Conservation (phyloP, 2,329 filamentous ascomycete genomes). For the Kalaharituber pfeilii region DNA sequence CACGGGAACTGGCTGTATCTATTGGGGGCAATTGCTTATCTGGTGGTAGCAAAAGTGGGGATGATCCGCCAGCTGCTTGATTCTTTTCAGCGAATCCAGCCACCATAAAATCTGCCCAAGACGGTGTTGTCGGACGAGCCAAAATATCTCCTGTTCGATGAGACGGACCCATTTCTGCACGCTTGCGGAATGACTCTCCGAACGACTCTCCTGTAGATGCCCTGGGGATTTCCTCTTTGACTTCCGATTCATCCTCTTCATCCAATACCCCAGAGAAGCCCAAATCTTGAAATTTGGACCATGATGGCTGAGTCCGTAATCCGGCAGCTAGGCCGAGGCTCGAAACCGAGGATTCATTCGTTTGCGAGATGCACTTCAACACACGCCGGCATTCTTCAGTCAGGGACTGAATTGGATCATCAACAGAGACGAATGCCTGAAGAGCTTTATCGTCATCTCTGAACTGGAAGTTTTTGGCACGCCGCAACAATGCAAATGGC, state of each 20-base stretch:
- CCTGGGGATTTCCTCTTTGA: slow-evolving; percentile 32
- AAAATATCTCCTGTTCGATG: slow-evolving; percentile 31
- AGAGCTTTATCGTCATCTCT: slow-evolving; percentile 73
- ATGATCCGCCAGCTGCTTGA: slow-evolving; percentile 42
- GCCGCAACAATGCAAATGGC: slow-evolving; percentile 73
- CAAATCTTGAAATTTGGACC: slow-evolving; percentile 92
- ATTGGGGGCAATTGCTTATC: slow-evolving; percentile 85
- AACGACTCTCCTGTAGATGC: background rate
- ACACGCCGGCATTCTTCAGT: slow-evolving; percentile 91
- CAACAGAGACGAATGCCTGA: slow-evolving; percentile 69
- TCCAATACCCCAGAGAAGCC: slow-evolving; percentile 67
- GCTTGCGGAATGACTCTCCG: background rate
- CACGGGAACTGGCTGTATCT: slow-evolving; percentile 44
- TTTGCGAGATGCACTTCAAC: slow-evolving; percentile 67
- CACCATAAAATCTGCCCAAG: slow-evolving; percentile 94
- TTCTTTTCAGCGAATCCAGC: slow-evolving; percentile 67
- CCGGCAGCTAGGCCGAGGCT: slow-evolving; percentile 54
- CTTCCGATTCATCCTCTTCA: slow-evolving; percentile 41
- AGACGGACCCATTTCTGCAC: slow-evolving; percentile 24
- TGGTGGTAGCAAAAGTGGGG: slow-evolving; percentile 65
- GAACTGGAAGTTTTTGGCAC: slow-evolving; percentile 90
- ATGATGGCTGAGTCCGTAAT: slow-evolving; percentile 60
- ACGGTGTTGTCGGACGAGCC: slow-evolving; percentile 79
- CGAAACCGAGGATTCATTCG: slow-evolving; percentile 67
- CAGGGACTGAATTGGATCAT: slow-evolving; percentile 71